Conservation (phyloP, 805 yeast genomes). For the Ogataea nakhonphanomensis region DNA sequence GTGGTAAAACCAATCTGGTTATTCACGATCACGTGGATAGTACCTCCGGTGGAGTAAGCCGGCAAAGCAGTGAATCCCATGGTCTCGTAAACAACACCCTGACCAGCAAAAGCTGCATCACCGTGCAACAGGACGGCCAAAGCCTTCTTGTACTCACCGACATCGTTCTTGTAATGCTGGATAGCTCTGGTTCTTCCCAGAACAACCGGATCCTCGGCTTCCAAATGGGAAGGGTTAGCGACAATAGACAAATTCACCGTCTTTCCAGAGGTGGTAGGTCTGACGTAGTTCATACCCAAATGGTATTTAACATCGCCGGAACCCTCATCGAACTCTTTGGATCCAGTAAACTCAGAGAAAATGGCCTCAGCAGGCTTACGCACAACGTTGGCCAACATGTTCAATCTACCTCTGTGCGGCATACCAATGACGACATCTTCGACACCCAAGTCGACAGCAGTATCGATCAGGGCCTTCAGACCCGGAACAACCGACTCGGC, state of each 20-base stretch:
- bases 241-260: conserved; percentile 92
- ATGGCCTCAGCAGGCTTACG: conserved; percentile 98
- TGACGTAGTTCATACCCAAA: conserved; percentile 97
- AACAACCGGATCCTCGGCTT: conserved; percentile 98
- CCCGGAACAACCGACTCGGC: conserved; percentile 97
- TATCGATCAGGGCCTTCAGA: conserved; percentile 91
- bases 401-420: conserved; percentile 99
- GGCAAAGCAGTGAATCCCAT: conserved; percentile 92
- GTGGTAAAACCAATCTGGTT: conserved; percentile 99
- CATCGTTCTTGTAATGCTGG: conserved; percentile 86
- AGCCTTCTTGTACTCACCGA: conserved; percentile 80
- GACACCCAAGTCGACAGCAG: conserved; percentile 86
- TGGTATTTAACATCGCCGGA: conserved; percentile 99
- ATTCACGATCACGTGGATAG: conserved; percentile 91
- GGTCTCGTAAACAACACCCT: conserved; percentile 98
- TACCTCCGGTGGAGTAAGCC: conserved; percentile 97
- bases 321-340: conserved; percentile 86
- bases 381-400: conserved; percentile 96
- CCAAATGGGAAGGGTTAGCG: conserved; percentile 98
- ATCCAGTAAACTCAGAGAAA: conserved; percentile 93
- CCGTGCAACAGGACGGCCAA: conserved; percentile 93
- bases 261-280: conserved; percentile 99
- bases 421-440: conserved; percentile 97
- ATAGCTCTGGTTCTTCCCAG: conserved; percentile 97
- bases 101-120: conserved; percentile 98